Evolutionary conservation across 495 filamentous ascomycete genomes (phyloP).

Genomic region (Penicillium cosmopolitanum): DNA sequence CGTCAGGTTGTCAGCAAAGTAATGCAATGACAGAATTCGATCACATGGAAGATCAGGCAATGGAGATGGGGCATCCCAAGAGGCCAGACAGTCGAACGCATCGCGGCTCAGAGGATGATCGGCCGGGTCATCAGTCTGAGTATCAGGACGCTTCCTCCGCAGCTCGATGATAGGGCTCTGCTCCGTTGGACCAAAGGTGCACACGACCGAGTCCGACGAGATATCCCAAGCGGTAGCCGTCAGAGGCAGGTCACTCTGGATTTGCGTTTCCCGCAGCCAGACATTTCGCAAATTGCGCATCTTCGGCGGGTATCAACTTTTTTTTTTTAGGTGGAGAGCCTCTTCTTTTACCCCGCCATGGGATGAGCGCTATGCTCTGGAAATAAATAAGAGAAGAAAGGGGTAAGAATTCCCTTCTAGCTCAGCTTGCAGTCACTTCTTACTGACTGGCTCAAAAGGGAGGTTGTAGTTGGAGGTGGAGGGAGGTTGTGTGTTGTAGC

Average conservation of each 20-base stretch:
- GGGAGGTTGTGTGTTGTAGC: slow-evolving; percentile 14
- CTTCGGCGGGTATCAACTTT: slow-evolving; percentile 32
- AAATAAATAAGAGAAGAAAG: background rate
- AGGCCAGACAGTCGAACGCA: slow-evolving; percentile 63
- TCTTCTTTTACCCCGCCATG: slow-evolving; percentile 47
- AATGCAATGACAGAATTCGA: slow-evolving; percentile 74
- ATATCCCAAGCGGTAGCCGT: slow-evolving; percentile 80
- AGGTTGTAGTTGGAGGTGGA: background rate
- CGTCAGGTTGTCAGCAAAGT: slow-evolving; percentile 77
- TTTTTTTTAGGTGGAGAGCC: slow-evolving; percentile 20
- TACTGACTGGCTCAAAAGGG: background rate
- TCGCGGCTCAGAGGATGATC: slow-evolving; percentile 41
- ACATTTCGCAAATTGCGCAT: slow-evolving; percentile 85
- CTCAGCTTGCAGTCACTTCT: no score
- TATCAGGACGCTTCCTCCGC: slow-evolving; percentile 46
- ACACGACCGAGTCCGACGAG: slow-evolving; percentile 68
- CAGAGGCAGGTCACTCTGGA: slow-evolving; percentile 58
- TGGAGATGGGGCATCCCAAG: slow-evolving; percentile 83
- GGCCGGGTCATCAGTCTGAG: slow-evolving; percentile 40
- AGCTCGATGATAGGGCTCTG: slow-evolving; percentile 67
- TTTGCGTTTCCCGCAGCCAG: slow-evolving; percentile 60
- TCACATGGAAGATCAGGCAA: slow-evolving; percentile 71
- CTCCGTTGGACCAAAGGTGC: slow-evolving; percentile 73
- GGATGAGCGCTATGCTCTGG: slow-evolving; percentile 15
- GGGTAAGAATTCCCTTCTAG: background rate